Evolutionary conservation across 2,329 filamentous ascomycete genomes (phyloP).

Genomic region (Escovopsis sp.): DNA sequence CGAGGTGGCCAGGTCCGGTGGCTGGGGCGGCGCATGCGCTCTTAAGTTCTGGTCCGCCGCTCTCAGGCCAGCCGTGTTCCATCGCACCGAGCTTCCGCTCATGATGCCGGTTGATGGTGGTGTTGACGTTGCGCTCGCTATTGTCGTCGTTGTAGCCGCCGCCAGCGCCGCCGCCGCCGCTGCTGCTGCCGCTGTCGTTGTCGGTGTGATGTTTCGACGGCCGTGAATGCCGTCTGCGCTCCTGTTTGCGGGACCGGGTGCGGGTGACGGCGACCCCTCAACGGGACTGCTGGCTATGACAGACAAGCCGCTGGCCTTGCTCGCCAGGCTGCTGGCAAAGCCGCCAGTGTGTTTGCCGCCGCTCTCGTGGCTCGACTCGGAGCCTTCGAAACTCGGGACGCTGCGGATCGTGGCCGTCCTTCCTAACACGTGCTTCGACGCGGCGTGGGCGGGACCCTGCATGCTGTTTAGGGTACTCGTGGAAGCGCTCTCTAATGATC

Average conservation of each 20-base stretch:
- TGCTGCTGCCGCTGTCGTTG: background rate
- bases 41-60: conserved; percentile 16
- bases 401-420: conserved; percentile 38
- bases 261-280: conserved; percentile 14
- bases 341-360: conserved; percentile 31
- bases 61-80: conserved; percentile 17
- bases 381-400: conserved; percentile 40
- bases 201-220: too few relatives aligned
- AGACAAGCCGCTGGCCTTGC: conserved; percentile 35
- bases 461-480: conserved; percentile 26
- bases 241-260: too few relatives aligned
- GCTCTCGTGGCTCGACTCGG: conserved; percentile 30
- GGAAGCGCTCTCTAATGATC: conserved; percentile 24
- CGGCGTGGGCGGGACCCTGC: conserved; percentile 18
- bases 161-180: conserved; percentile 17
- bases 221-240: conserved; percentile 4
- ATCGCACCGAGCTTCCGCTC: conserved; percentile 16
- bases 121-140: background rate
- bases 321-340: conserved; percentile 42
- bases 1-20: conserved; percentile 14
- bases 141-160: conserved; percentile 9
- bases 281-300: conserved; percentile 18
- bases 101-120: conserved; percentile 6
- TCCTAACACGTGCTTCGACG: conserved; percentile 18
- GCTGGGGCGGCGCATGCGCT: conserved; percentile 1